These are phyloP conservation scores for Epichloe gansuensis DNA, from an alignment of 2,329 filamentous ascomycete species.

Conservation along the genomic window DNA sequence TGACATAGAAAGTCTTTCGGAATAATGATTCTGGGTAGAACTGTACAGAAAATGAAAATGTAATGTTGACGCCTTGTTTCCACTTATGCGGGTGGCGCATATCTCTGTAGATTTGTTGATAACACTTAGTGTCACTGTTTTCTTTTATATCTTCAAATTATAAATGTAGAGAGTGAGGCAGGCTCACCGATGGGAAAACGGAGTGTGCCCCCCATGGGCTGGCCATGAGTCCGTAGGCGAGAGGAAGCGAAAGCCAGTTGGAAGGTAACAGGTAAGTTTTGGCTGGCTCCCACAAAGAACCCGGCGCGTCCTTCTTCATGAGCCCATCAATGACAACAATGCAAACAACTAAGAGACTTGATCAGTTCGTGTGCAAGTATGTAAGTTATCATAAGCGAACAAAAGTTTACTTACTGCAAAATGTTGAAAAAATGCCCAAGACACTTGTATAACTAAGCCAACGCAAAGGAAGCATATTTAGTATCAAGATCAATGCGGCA, in stretches of 20 bases:
- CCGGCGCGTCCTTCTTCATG: slow-evolving; percentile 64
- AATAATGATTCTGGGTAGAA: neutral
- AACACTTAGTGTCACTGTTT: neutral
- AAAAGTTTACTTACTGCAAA: slow-evolving; percentile 55
- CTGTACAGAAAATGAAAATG: slow-evolving; percentile 68
- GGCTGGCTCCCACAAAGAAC: slow-evolving; percentile 72
- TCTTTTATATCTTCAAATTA: no score
- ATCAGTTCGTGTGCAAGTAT: neutral
- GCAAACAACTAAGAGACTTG: slow-evolving; percentile 49
- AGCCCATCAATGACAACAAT: slow-evolving; percentile 80
- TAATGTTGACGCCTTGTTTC: slow-evolving; percentile 57
- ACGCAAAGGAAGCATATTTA: slow-evolving; percentile 75
- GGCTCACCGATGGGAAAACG: slow-evolving; percentile 62
- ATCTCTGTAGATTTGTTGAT: slow-evolving; percentile 44
- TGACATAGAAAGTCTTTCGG: neutral
- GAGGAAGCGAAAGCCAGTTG: slow-evolving; percentile 75
- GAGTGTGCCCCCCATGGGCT: slow-evolving; percentile 53
- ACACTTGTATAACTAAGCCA: slow-evolving; percentile 83
- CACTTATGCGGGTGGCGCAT: slow-evolving; percentile 73
- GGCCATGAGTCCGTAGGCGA: slow-evolving; percentile 85
- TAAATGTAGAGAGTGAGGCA: slow-evolving; percentile 5
- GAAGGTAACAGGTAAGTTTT: slow-evolving; percentile 68
- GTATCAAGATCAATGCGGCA: slow-evolving; percentile 61
- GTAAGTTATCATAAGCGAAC: neutral
- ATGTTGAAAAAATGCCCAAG: slow-evolving; percentile 80